Conservation (phyloP, 2,329 filamentous ascomycete genomes). For the Fusarium irregulare region DNA sequence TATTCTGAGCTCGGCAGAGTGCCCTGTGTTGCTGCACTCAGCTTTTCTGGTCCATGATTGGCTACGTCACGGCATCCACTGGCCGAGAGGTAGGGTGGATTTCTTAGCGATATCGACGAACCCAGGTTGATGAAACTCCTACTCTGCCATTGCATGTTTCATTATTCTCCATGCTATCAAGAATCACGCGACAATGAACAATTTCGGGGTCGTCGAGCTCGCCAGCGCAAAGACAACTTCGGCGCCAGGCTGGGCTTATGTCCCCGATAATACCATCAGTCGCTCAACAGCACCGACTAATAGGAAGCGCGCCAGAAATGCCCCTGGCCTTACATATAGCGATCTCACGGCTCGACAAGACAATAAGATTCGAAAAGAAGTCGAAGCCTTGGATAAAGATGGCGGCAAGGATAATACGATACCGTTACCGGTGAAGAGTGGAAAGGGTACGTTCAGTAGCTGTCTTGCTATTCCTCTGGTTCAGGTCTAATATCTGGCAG, state of each 20-base stretch:
- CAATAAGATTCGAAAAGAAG: slow-evolving; percentile 81
- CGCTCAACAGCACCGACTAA: slow-evolving; percentile 66
- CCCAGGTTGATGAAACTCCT: neutral
- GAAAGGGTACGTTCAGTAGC: slow-evolving; percentile 51
- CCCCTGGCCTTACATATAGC: slow-evolving; percentile 62
- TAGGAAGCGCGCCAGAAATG: slow-evolving; percentile 78
- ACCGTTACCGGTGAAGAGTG: slow-evolving; percentile 69
- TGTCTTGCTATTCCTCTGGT: neutral
- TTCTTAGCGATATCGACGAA: slow-evolving; percentile 29
- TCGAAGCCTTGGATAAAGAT: slow-evolving; percentile 86
- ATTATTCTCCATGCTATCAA: slow-evolving; percentile 7
- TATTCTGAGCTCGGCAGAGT: slow-evolving; percentile 40
- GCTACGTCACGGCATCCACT: slow-evolving; percentile 39
- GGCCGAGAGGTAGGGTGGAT: slow-evolving; percentile 26
- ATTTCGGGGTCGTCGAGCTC: slow-evolving; percentile 85
- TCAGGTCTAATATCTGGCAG: slow-evolving; percentile 43
- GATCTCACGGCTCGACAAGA: slow-evolving; percentile 86
- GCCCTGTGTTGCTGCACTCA: slow-evolving; percentile 16
- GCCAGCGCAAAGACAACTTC: slow-evolving; percentile 74
- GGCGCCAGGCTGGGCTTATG: slow-evolving; percentile 92
- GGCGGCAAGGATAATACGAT: slow-evolving; percentile 79
- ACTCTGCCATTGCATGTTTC: neutral
- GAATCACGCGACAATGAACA: slow-evolving; percentile 61
- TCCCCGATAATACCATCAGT: slow-evolving; percentile 76
- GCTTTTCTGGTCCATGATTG: slow-evolving; percentile 42